These are phyloP conservation scores for Cucumis melo DNA, from an alignment of 306 rosid genomes.

Conservation along the genomic window DNA sequence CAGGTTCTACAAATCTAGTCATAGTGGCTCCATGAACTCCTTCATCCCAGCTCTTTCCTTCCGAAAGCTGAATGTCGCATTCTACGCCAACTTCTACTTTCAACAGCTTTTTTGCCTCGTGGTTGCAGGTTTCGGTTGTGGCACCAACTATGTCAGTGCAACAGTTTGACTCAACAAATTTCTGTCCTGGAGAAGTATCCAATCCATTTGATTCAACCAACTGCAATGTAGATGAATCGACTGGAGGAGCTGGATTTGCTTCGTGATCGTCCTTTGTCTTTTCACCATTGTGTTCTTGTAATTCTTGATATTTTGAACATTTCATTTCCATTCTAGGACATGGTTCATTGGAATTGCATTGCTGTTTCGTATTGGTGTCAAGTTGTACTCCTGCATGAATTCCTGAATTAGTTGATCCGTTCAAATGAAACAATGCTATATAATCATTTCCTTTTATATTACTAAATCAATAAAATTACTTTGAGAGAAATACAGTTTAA, in stretches of 20 bases:
- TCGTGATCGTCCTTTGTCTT: neutral
- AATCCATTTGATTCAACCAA: neutral
- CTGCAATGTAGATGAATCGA: neutral
- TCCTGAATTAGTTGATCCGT: neutral
- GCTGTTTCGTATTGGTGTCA: neutral
- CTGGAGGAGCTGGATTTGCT: neutral
- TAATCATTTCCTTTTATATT: neutral
- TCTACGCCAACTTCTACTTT: neutral
- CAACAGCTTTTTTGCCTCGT: neutral
- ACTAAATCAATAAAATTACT: neutral
- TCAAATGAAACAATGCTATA: neutral
- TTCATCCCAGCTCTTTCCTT: conserved; percentile 4
- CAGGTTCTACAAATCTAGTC: conserved; percentile 15
- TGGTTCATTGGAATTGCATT: neutral
- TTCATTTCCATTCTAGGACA: neutral
- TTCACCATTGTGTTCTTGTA: neutral
- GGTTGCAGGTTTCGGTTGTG: neutral
- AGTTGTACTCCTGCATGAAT: neutral
- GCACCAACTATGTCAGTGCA: neutral
- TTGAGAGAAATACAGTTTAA: neutral
- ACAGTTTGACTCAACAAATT: neutral
- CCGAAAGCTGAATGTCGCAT: conserved; percentile 2
- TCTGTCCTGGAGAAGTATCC: neutral
- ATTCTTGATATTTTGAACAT: neutral
- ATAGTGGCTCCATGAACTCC: neutral